Percentiles rank a stretch among this genome's conserved stretches.
phyloP scores from a whole-genome alignment of 306 rosid species.

The Sindora glabra region DNA sequence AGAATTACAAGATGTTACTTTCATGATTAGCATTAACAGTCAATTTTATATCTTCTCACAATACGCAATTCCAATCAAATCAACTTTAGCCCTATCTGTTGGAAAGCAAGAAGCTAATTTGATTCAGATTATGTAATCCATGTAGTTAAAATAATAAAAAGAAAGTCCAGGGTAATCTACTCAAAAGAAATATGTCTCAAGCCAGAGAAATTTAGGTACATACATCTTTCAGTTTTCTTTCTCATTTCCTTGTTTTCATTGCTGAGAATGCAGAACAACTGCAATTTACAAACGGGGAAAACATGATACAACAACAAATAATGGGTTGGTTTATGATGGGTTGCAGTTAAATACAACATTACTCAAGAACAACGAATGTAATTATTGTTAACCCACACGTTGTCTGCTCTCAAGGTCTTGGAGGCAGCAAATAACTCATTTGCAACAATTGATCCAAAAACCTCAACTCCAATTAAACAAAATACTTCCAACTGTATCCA shows the following conservation, averaged over 20 bases:
- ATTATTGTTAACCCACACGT: conserved; percentile 1
- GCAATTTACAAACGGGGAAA: neutral
- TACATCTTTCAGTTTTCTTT: neutral
- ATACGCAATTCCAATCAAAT: no score
- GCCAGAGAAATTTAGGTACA: neutral
- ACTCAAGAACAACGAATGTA: neutral
- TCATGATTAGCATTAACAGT: no score
- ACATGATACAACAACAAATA: neutral
- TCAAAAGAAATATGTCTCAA: no score
- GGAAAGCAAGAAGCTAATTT: no score
- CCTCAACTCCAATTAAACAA: neutral
- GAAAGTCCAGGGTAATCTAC: no score
- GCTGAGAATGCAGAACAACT: neutral
- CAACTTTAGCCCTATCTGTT: no score
- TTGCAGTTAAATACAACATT: neutral
- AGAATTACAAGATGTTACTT: no score
- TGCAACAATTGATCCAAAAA: conserved; percentile 10
- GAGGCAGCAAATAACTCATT: conserved; percentile 5
- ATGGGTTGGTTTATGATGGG: neutral
- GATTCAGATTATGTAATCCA: no score
- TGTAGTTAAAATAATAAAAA: no score
- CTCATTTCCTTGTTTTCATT: neutral
- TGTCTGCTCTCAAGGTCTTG: neutral
- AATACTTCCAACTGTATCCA: neutral
- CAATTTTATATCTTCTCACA: no score